A percentile compares a stretch with the other conserved stretches of the same genome.
These are phyloP conservation scores for Fusarium bulbicola DNA, from an alignment of 2,329 filamentous ascomycete species.

Conservation along the genomic window DNA sequence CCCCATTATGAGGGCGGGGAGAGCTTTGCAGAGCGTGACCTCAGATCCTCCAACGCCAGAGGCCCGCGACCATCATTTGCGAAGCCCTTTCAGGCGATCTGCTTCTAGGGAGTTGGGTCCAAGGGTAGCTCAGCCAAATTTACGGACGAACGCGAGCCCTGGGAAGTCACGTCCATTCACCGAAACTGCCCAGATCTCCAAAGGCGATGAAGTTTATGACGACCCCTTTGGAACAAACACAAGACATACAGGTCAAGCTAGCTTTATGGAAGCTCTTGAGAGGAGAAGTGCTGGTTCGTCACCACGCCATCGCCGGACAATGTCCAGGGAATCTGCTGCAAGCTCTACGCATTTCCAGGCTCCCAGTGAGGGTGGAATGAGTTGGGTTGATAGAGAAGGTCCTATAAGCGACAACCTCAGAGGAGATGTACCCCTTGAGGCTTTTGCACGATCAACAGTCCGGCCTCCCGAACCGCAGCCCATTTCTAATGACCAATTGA, in stretches of 20 bases:
- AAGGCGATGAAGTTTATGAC: constrained; percentile 30
- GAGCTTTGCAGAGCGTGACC: constrained; percentile 65
- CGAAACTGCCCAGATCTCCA: constrained; percentile 14
- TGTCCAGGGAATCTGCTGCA: constrained; percentile 41
- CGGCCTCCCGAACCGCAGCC: neutral
- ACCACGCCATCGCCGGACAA: constrained; percentile 17
- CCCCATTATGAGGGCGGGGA: constrained; percentile 66
- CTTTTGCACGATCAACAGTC: constrained; percentile 29
- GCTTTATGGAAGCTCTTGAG: constrained; percentile 47
- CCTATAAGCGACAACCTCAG: constrained; percentile 49
- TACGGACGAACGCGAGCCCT: constrained; percentile 45
- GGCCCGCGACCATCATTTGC: constrained; percentile 58
- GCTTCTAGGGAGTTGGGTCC: constrained; percentile 48
- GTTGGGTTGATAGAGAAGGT: constrained; percentile 53
- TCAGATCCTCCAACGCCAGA: constrained; percentile 67
- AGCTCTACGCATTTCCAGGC: constrained; percentile 48
- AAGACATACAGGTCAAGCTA: constrained; percentile 42
- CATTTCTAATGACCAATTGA: constrained; percentile 10
- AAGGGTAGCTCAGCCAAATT: constrained; percentile 39
- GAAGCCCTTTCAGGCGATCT: constrained; percentile 63
- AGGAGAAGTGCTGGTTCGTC: constrained; percentile 35
- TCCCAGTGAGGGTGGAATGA: constrained; percentile 53
- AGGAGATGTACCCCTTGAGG: constrained; percentile 48
- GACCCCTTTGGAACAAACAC: constrained; percentile 44
- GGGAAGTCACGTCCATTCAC: constrained; percentile 32